Conservation (phyloP, 2,329 filamentous ascomycete genomes). For the Xylogone sp. region DNA sequence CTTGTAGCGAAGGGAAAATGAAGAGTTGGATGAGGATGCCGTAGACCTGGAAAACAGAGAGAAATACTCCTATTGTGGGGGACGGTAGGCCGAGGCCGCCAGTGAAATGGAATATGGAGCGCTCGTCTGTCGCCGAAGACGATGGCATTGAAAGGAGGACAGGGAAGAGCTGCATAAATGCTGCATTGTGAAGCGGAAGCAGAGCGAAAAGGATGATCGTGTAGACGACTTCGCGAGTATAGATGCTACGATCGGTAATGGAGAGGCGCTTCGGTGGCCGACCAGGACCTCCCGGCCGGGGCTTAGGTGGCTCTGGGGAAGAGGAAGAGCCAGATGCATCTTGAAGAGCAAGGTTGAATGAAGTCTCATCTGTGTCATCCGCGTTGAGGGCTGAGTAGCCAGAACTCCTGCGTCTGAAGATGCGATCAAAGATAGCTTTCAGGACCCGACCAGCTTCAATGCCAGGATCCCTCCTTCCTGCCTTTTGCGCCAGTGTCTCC, state of each 20-base stretch:
- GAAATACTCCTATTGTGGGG: constrained; percentile 63
- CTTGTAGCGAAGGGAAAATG: constrained; percentile 62
- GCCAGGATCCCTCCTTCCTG: constrained; percentile 21
- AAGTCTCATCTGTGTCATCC: constrained; percentile 10
- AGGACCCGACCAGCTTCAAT: constrained; percentile 13
- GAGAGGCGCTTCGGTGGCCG: background rate
- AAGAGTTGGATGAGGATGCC: constrained; percentile 66
- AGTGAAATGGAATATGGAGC: constrained; percentile 42
- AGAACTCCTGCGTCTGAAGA: constrained; percentile 7
- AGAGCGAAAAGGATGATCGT: constrained; percentile 62
- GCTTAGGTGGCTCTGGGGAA: constrained; percentile 1
- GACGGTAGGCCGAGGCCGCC: constrained; percentile 66
- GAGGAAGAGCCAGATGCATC: constrained; percentile 1
- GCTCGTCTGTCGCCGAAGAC: constrained; percentile 12
- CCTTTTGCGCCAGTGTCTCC: constrained; percentile 30
- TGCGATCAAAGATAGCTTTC: constrained; percentile 6
- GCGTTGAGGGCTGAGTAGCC: constrained; percentile 11
- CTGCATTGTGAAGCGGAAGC: constrained; percentile 65
- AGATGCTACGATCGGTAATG: constrained; percentile 27
- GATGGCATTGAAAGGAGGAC: constrained; percentile 55
- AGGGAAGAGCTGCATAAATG: constrained; percentile 57
- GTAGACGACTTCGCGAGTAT: constrained; percentile 31
- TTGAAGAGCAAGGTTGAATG: background rate
- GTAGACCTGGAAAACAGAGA: constrained; percentile 64
- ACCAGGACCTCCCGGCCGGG: constrained; percentile 9